phyloP scores from a whole-genome alignment of 768 basidiomycete genomes.

The Ramaria sp. region DNA sequence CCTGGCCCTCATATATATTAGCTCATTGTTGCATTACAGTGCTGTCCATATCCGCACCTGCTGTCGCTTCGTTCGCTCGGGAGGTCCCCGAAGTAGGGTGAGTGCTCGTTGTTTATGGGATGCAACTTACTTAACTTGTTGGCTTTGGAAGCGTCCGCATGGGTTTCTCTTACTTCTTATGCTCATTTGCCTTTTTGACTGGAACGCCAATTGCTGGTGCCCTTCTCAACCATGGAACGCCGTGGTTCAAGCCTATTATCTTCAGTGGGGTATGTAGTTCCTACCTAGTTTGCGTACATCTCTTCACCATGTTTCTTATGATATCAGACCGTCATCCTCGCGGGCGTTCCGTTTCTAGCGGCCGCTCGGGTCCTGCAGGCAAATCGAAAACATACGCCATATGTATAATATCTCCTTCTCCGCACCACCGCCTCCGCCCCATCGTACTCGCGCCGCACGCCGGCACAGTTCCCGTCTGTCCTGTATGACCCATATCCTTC shows the following conservation, averaged over 20 bases:
- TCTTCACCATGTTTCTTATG: constrained; percentile 1
- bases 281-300: not conserved
- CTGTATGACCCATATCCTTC: too few species aligned
- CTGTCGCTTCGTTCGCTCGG: constrained; percentile 32
- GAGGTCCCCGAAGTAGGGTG: constrained; percentile 42
- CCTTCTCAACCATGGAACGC: constrained; percentile 36
- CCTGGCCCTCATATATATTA: constrained; percentile 12
- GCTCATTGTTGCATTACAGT: not conserved
- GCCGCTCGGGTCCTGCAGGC: not conserved
- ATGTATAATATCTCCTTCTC: not conserved
- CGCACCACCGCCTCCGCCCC: too few species aligned
- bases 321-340: not conserved
- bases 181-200: constrained; percentile 11
- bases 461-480: too few species aligned
- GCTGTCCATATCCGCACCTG: constrained; percentile 25
- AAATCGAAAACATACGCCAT: not conserved
- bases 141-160: not conserved
- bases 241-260: constrained; percentile 50
- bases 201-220: constrained; percentile 52
- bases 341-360: not conserved
- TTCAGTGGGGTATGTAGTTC: constrained; percentile 33
- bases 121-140: not conserved
- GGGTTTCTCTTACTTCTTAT: not conserved
- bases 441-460: too few species aligned
- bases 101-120: constrained; percentile 16